Conservation (phyloP, 139 green algal genomes). For the Mesotaenium endlicherianum region DNA sequence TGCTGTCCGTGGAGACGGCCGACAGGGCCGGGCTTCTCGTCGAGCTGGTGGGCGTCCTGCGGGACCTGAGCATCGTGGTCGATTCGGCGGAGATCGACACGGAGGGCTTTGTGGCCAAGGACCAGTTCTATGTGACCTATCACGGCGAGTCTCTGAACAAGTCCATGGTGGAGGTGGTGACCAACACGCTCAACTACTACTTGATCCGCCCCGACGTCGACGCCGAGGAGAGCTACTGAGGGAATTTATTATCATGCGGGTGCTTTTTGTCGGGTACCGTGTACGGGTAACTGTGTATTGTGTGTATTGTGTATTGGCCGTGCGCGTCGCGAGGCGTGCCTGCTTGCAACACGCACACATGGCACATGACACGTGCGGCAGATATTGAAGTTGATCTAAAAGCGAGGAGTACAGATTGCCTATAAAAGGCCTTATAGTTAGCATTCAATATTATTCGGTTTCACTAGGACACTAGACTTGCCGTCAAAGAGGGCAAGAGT, state of each 20-base stretch:
- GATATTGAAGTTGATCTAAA: too few species aligned
- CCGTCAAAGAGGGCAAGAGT: too few species aligned
- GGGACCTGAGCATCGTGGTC: conserved; percentile 94
- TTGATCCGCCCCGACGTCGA: conserved; percentile 80
- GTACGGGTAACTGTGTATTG: too few species aligned
- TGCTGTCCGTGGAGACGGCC: conserved; percentile 65
- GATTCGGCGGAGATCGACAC: conserved; percentile 81
- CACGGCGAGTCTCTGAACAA: conserved; percentile 80
- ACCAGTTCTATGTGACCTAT: conserved; percentile 90
- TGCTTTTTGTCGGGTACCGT: neutral
- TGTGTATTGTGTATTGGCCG: too few species aligned
- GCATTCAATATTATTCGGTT: too few species aligned
- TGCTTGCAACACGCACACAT: too few species aligned
- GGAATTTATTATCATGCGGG: neutral
- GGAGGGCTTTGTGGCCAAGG: conserved; percentile 67
- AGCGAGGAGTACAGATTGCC: too few species aligned
- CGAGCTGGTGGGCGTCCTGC: conserved; percentile 76
- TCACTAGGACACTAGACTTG: too few species aligned
- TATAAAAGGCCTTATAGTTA: too few species aligned
- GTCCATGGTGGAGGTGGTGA: conserved; percentile 82
- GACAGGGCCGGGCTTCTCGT: conserved; percentile 71
- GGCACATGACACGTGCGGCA: too few species aligned
- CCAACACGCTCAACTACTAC: conserved; percentile 92
- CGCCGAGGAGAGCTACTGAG: conserved; percentile 88
- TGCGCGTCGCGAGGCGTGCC: too few species aligned